Conservation (phyloP, 2,329 filamentous ascomycete species). For the Neurospora sp. region DNA sequence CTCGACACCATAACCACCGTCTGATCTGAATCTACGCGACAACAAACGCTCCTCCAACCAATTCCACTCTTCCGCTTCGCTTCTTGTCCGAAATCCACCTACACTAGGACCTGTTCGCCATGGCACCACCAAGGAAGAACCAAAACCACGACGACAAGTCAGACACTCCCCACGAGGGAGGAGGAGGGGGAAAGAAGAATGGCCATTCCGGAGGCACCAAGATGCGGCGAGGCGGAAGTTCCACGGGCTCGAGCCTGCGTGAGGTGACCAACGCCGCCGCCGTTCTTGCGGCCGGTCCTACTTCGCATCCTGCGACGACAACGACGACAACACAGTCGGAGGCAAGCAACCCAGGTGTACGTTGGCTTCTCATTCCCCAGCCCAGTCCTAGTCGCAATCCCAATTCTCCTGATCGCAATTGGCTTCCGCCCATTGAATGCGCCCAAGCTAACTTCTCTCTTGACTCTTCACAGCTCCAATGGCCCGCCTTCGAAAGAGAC, state of each 20-base stretch:
- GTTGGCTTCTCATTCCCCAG: constrained; percentile 1
- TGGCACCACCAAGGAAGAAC: constrained; percentile 38
- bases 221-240: constrained; percentile 45
- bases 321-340: constrained; percentile 11
- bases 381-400: background rate
- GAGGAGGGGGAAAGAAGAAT: constrained; percentile 34
- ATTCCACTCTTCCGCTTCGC: background rate
- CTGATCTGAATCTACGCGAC: background rate
- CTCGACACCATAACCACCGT: background rate
- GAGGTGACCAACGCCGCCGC: constrained; percentile 31
- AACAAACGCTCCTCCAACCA: background rate
- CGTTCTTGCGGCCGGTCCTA: constrained; percentile 12
- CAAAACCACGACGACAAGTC: constrained; percentile 36
- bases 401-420: background rate
- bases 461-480: constrained; percentile 40
- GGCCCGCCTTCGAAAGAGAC: constrained; percentile 57
- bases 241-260: constrained; percentile 37
- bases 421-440: constrained; percentile 4
- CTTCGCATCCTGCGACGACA: constrained; percentile 21
- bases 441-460: constrained; percentile 5
- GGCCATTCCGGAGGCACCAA: constrained; percentile 29
- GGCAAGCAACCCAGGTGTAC: constrained; percentile 14
- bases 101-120: constrained; percentile 13
- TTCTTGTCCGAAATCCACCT: background rate
- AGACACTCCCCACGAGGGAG: constrained; percentile 22